Evolutionary conservation across 1,284 basidiomycete genomes (phyloP), one percentile per base, ranked within the genome.

Genomic region (Boletus hoseneyae): DNA sequence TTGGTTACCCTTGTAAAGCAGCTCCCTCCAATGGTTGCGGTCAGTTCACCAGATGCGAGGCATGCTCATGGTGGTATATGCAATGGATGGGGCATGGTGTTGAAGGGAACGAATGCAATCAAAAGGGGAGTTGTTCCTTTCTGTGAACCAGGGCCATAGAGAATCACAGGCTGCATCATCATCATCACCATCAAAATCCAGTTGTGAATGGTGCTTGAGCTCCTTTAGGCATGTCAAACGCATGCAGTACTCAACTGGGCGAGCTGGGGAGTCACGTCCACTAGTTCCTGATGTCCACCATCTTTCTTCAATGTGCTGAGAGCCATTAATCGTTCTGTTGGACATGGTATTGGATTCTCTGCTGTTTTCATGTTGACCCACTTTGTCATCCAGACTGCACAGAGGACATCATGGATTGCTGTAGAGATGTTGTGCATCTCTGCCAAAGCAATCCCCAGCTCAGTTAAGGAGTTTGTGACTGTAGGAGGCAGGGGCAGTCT

Each of bases 201-300:
- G n/a, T n/a, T 1, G 6, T 19, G 6, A 4, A 0, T 0, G 6
- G 2, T 11, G 11, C 12, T 35, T 49, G 2, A 49, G 25, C 8
- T 49, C 16, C 1, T 11, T 10, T 1, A 44, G 2, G 9, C 30
- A 44, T 0, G 42, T 34, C 8, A 49, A 32, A 1, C 36, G n/a
- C 1, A 49, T 44, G 18, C 36, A 49, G 6, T 49, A 49, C 16
- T 49, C n/a, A 1, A 16, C 16, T 49, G 44, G 2, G 36, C 36
- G 3, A 49, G 35, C 19, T 45, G 34, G 4, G 23, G 13, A 15
- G 23, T 49, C 23, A 49, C 11, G 1, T 34, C 41, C 2, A 27
- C 23, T 11, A 41, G 47, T n/a, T 48, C 29, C 13, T 16, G 9
- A 8, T 48, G 41, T 5, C 41, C 21, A 3, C 42, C 45, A 41